phyloP scores from a whole-genome alignment of 805 yeast genomes.

The Candida cerambycidarum region DNA sequence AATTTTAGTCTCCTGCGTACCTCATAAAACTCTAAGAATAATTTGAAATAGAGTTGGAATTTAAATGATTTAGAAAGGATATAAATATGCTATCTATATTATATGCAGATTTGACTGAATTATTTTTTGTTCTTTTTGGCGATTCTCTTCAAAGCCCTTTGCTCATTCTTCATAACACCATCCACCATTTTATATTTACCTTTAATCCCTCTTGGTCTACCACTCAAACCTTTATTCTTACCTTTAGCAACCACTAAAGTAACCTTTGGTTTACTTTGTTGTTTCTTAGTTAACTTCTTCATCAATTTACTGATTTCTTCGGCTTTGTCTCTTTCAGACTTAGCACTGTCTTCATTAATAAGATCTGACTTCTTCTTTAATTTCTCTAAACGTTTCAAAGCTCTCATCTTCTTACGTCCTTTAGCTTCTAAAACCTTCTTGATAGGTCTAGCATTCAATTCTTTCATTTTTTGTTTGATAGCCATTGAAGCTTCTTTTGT shows the following conservation, averaged over 20 bases:
- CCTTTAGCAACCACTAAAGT: slow-evolving; percentile 90
- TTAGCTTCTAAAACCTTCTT: slow-evolving; percentile 98
- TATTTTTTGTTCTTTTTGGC: slow-evolving; percentile 78
- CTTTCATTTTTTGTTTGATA: slow-evolving; percentile 42
- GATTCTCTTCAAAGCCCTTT: slow-evolving; percentile 86
- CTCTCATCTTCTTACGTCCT: slow-evolving; percentile 94
- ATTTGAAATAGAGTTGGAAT: too few relatives aligned
- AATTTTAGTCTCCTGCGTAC: too few relatives aligned
- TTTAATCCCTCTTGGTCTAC: slow-evolving; percentile 95
- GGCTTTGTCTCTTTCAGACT: slow-evolving; percentile 91
- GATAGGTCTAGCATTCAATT: slow-evolving; percentile 94
- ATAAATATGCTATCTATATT: neutral
- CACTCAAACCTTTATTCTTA: slow-evolving; percentile 77
- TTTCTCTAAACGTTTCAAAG: slow-evolving; percentile 80
- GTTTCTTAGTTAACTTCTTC: slow-evolving; percentile 74
- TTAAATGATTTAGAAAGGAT: too few relatives aligned
- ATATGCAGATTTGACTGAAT: neutral
- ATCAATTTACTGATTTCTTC: slow-evolving; percentile 86
- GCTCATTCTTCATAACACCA: slow-evolving; percentile 96
- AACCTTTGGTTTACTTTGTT: slow-evolving; percentile 73
- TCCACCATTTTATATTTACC: slow-evolving; percentile 99
- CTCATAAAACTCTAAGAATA: too few relatives aligned
- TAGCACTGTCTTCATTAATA: slow-evolving; percentile 82
- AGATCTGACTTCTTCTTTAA: slow-evolving; percentile 89
- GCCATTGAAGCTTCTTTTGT: slow-evolving; percentile 75